These are phyloP conservation scores for Sporisorium exsertum DNA, from an alignment of 1,284 basidiomycete genomes.

Conservation along the genomic window DNA sequence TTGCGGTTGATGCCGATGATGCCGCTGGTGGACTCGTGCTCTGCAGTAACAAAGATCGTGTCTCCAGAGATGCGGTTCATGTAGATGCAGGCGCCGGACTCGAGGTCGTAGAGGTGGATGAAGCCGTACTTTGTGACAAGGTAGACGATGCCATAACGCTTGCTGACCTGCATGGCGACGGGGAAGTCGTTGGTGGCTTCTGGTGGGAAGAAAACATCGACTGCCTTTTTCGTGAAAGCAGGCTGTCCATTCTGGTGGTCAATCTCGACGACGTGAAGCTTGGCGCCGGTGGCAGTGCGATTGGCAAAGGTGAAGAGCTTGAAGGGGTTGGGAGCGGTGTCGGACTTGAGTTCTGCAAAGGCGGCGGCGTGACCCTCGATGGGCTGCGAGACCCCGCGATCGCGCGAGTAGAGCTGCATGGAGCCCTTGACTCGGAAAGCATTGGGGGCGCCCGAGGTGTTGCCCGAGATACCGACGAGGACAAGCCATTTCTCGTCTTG, in stretches of 20 bases:
- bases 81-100: conserved; percentile 98
- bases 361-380: conserved; percentile 99
- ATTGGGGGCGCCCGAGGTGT: conserved; percentile 80
- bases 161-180: conserved; percentile 99
- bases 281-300: conserved; percentile 93
- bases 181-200: conserved; percentile 99
- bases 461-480: conserved; percentile 93
- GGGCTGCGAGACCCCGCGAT: conserved; percentile 93
- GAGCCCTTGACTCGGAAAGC: conserved; percentile 73
- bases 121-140: conserved; percentile 99
- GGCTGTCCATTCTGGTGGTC: conserved; percentile 95
- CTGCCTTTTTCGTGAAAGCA: conserved; percentile 96
- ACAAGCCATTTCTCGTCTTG: conserved; percentile 97
- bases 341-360: conserved; percentile 85
- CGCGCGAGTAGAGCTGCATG: conserved; percentile 93
- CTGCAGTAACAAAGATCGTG: conserved; percentile 98
- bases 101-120: conserved; percentile 98
- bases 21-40: conserved; percentile 92
- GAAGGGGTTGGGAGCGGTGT: conserved; percentile 60
- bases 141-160: conserved; percentile 96
- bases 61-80: conserved; percentile 99
- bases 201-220: conserved; percentile 99
- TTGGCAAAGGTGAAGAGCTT: conserved; percentile 98
- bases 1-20: conserved; percentile 99
- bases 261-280: conserved; percentile 99